phyloP scores from a whole-genome alignment of 2,329 filamentous ascomycete genomes.

The Paraconiothyrium sp. region DNA sequence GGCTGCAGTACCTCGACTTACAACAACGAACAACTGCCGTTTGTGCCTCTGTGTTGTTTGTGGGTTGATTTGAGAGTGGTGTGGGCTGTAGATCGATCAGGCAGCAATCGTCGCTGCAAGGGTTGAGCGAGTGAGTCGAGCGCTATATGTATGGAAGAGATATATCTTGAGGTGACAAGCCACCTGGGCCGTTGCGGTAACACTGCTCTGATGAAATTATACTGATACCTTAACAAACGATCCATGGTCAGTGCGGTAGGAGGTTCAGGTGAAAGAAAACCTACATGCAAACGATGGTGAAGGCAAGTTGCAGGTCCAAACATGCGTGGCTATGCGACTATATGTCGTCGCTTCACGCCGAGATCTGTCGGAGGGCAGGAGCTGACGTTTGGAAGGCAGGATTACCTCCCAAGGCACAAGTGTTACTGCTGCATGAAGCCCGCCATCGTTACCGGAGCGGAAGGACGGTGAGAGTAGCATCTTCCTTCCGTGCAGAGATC shows the following conservation, averaged over 20 bases:
- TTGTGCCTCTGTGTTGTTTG: neutral
- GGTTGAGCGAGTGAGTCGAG: slow-evolving; percentile 1
- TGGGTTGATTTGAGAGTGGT: neutral
- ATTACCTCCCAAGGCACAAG: neutral
- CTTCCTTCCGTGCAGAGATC: neutral
- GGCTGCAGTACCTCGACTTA: slow-evolving; percentile 1
- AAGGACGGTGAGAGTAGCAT: neutral
- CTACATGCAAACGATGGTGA: slow-evolving; percentile 10
- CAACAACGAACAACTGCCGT: neutral
- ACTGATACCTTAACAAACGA: neutral
- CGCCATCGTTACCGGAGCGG: neutral
- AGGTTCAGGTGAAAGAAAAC: neutral
- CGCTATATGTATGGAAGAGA: neutral
- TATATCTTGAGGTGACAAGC: neutral
- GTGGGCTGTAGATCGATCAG: neutral
- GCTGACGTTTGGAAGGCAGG: neutral
- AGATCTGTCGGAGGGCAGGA: neutral
- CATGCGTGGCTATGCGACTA: neutral
- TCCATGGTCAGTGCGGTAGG: neutral
- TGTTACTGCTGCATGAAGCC: neutral
- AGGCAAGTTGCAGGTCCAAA: neutral
- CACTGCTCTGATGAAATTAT: slow-evolving; percentile 2
- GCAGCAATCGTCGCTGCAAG: neutral
- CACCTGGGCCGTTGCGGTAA: neutral
- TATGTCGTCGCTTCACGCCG: neutral